Base-by-base conservation (phyloP, 257 asterid genomes). In the Linderniella brevidens region DNA sequence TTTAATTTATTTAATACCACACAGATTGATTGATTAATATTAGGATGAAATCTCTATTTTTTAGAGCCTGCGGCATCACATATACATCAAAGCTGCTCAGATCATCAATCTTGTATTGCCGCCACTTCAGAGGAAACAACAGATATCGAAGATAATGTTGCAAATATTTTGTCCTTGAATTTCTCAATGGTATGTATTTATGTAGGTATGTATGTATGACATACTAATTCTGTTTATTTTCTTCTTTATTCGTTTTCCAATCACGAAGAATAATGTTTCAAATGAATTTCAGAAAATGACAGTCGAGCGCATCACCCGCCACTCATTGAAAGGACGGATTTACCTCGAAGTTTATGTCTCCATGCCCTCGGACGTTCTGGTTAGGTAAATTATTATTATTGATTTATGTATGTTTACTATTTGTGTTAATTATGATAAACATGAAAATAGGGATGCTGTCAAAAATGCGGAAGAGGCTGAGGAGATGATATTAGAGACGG, bases 341-440 rank as follows among this genome's bases (percentile, higher is more conserved):
- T 65, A 74, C 52, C 94, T 90, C 41, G 86, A 78, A 68, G 73
- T 90, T 39, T 94, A 90, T 65, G 88, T 84, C 57, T 67, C 93
- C 35, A 85, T 90, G 98, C 80, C 93, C 10, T 68, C 68, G 0
- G 72, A 79, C 63, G 69, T 65, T 13, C 60, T 68, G 37, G 67
- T 81, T 52, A 70, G 96, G 98, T 90, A 64, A 42, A 46, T 12
- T 45, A 17, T 29, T 15, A 35, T 2, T 19, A 15, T 6, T 11
- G 10, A 4, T 5, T 20, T 49, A 12, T 49, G 8, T 3, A 9
- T 13, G 9, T 49, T 6, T 6, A 11, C 10, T 8, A 5, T 14
- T 4, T 55, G 57, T 29, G 20, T n/a, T 49, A 12, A 9, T 25
- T n/a, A n/a, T 19, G 15, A n/a, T 35, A 39, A 11, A 52, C 37